Conservation (phyloP, 1,284 basidiomycete species). For the Heterobasidion annosum region DNA sequence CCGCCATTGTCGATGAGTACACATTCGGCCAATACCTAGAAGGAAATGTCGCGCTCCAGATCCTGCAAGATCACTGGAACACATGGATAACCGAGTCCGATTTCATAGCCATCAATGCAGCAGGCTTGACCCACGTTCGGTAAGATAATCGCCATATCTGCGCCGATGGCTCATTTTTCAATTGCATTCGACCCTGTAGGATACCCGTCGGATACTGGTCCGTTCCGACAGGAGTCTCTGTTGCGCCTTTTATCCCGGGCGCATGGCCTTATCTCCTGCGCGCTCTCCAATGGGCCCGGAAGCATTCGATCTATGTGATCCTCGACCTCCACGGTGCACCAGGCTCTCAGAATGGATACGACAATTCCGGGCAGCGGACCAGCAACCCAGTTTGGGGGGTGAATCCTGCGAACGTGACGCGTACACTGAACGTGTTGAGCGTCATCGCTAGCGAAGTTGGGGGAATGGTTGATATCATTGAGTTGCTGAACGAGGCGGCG, state of each 20-base stretch:
- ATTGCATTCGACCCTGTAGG: conserved; percentile 21
- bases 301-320: conserved; percentile 49
- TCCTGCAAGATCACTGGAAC: conserved; percentile 57
- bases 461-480: conserved; percentile 47
- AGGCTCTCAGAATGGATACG: conserved; percentile 69
- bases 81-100: conserved; percentile 72
- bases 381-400: conserved; percentile 55
- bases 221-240: conserved; percentile 47
- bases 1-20: conserved; percentile 58
- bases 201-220: conserved; percentile 74
- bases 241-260: conserved; percentile 51
- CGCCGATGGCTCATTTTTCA: neutral
- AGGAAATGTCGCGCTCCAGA: conserved; percentile 30
- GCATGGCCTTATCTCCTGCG: conserved; percentile 63
- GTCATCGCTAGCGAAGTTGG: conserved; percentile 49
- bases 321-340: conserved; percentile 68
- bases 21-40: conserved; percentile 55
- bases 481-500: conserved; percentile 59
- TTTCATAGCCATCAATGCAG: conserved; percentile 53
- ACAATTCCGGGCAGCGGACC: conserved; percentile 77
- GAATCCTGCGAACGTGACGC: conserved; percentile 43
- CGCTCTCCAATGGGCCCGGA: conserved; percentile 57
- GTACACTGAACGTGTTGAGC: conserved; percentile 57
- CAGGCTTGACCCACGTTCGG: conserved; percentile 74
- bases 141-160: conserved; percentile 16